Conservation (phyloP, 2,329 filamentous ascomycete genomes). For the Penicillium sp. region DNA sequence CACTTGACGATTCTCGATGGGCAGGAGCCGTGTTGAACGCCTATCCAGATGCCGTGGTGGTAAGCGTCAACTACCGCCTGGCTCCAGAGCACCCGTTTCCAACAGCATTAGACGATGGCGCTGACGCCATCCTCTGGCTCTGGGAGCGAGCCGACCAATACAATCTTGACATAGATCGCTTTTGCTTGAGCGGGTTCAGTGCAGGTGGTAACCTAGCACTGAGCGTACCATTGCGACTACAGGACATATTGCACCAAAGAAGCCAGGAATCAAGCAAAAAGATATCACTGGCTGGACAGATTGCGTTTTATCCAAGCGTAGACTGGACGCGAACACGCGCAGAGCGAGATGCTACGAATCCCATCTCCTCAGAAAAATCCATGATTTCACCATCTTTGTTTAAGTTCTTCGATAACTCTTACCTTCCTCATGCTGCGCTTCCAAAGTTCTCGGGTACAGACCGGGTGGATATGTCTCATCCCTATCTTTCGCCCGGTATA, state of each 20-base stretch:
- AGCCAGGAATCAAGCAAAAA: not conserved
- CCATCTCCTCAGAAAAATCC: conserved; percentile 8
- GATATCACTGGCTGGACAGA: conserved; percentile 8
- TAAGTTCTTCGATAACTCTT: conserved; percentile 20
- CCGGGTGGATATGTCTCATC: conserved; percentile 19
- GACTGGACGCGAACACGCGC: conserved; percentile 19
- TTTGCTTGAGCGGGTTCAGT: conserved; percentile 18
- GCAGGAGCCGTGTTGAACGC: conserved; percentile 8
- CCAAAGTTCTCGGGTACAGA: conserved; percentile 4
- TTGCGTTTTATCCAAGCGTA: conserved; percentile 19
- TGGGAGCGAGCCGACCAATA: conserved; percentile 16
- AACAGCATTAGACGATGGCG: conserved; percentile 24
- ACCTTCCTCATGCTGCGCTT: conserved; percentile 10
- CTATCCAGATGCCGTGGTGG: conserved; percentile 17
- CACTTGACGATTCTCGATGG: conserved; percentile 21
- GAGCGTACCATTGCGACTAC: conserved; percentile 14
- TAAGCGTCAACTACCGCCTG: conserved; percentile 27
- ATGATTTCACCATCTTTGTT: conserved; percentile 12
- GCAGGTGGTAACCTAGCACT: conserved; percentile 23
- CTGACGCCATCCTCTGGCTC: conserved; percentile 26
- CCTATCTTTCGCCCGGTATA: conserved; percentile 22
- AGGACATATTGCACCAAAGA: conserved; percentile 10
- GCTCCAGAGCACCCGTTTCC: conserved; percentile 28
- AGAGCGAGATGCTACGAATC: conserved; percentile 20
- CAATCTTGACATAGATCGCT: conserved; percentile 17